phyloP scores from a whole-genome alignment of 495 filamentous ascomycete genomes.

The Penicillium steckii region DNA sequence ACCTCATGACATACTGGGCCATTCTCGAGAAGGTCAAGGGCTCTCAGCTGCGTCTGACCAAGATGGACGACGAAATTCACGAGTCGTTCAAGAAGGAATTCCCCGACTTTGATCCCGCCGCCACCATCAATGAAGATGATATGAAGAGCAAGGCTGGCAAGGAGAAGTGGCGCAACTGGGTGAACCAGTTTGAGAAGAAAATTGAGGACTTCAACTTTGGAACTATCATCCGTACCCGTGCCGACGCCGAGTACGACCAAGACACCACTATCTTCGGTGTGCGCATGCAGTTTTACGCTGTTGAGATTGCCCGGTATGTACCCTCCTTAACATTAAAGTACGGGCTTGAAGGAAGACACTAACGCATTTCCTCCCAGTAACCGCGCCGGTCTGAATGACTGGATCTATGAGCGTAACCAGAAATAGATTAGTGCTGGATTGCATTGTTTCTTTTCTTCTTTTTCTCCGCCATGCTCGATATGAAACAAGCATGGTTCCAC shows the following conservation, averaged over 20 bases:
- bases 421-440: conserved; percentile 36
- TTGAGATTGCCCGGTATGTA: conserved; percentile 84
- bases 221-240: conserved; percentile 78
- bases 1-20: conserved; percentile 94
- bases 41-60: conserved; percentile 82
- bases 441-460: background rate
- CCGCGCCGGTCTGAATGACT: conserved; percentile 85
- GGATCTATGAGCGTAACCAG: conserved; percentile 82
- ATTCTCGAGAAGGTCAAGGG: conserved; percentile 89
- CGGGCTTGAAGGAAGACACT: background rate
- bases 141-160: conserved; percentile 99
- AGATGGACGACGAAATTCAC: conserved; percentile 91
- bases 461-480: conserved; percentile 7
- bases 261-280: conserved; percentile 83
- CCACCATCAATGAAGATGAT: conserved; percentile 79
- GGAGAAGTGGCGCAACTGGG: conserved; percentile 92
- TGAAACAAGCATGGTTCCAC: conserved; percentile 10
- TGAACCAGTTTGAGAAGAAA: conserved; percentile 90
- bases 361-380: conserved; percentile 55
- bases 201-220: conserved; percentile 97
- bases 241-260: conserved; percentile 80
- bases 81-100: conserved; percentile 82
- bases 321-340: background rate
- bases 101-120: conserved; percentile 84
- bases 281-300: conserved; percentile 97